Percentiles rank a stretch among this genome's conserved stretches.
Evolutionary conservation across 805 yeast genomes (phyloP).

Genomic region (Nakazawaea populi): DNA sequence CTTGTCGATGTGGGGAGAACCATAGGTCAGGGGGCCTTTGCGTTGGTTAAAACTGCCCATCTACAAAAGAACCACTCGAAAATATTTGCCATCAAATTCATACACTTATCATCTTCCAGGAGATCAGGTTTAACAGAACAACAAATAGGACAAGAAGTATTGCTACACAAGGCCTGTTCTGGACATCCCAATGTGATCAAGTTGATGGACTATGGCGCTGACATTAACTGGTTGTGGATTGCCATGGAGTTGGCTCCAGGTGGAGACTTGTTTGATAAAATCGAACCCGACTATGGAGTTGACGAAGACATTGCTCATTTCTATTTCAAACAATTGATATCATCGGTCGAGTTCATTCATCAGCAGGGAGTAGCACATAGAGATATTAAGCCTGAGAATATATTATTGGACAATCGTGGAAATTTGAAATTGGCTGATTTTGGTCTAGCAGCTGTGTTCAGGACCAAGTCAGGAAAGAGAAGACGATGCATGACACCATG

Average conservation of each 20-base stretch:
- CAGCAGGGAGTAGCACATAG: slow-evolving; percentile 60
- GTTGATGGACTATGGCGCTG: slow-evolving; percentile 47
- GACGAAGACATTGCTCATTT: slow-evolving; percentile 62
- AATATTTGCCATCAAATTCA: slow-evolving; percentile 53
- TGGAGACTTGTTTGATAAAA: slow-evolving; percentile 75
- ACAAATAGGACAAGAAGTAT: slow-evolving; percentile 44
- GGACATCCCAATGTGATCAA: slow-evolving; percentile 56
- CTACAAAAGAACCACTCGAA: slow-evolving; percentile 27
- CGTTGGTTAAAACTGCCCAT: slow-evolving; percentile 50
- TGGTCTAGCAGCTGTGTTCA: slow-evolving; percentile 63
- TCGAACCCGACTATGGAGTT: slow-evolving; percentile 70
- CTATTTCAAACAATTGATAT: slow-evolving; percentile 59
- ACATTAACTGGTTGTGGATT: slow-evolving; percentile 55
- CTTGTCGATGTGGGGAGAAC: slow-evolving; percentile 43
- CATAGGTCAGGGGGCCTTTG: slow-evolving; percentile 66
- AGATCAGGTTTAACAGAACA: slow-evolving; percentile 24
- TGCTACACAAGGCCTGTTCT: slow-evolving; percentile 52
- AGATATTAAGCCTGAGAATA: slow-evolving; percentile 66
- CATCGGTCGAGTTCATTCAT: slow-evolving; percentile 58
- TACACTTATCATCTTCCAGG: slow-evolving; percentile 32
- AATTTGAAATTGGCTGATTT: slow-evolving; percentile 73
- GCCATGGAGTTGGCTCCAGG: slow-evolving; percentile 65
- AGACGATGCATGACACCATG: slow-evolving; percentile 48
- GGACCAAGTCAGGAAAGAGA: slow-evolving; percentile 39
- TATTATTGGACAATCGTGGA: slow-evolving; percentile 56